phyloP scores from a whole-genome alignment of 208 protist genomes.

The Paratrypanosoma confusum region DNA sequence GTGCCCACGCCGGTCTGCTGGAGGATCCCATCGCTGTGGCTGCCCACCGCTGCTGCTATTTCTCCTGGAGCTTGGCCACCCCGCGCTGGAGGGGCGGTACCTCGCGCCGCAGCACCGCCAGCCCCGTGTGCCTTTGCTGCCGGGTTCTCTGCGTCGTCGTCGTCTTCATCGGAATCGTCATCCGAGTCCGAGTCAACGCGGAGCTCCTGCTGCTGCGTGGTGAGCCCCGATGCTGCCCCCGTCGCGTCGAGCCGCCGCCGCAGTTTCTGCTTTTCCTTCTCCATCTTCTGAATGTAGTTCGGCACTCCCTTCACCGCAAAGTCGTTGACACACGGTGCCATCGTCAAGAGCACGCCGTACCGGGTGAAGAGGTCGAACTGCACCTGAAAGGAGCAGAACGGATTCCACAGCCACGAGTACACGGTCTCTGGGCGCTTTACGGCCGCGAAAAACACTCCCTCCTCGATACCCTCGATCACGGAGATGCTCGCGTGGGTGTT shows the following conservation, averaged over 20 bases:
- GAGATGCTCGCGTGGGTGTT: conserved; percentile 44
- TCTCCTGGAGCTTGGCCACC: too few species aligned
- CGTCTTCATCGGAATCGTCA: not conserved
- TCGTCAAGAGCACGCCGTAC: conserved; percentile 69
- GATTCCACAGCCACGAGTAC: conserved; percentile 70
- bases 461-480: conserved; percentile 69
- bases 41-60: too few species aligned
- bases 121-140: too few species aligned
- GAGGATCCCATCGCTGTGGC: too few species aligned
- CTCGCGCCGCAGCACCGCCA: too few species aligned
- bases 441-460: conserved; percentile 66
- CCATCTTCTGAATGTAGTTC: conserved; percentile 39
- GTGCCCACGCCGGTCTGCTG: too few species aligned
- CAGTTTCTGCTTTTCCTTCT: conserved; percentile 10
- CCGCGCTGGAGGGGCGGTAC: too few species aligned
- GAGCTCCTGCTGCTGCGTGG: not conserved
- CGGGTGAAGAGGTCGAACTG: conserved; percentile 55
- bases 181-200: not conserved
- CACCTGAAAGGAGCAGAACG: conserved; percentile 54
- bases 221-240: not conserved
- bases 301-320: conserved; percentile 50
- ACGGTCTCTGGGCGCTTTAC: conserved; percentile 66
- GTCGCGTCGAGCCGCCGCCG: not conserved
- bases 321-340: conserved; percentile 66
- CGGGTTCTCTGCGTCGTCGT: conserved; percentile 1